Base-by-base conservation (phyloP, 2,329 filamentous ascomycete species). In the Conoideocrella luteorostrata region DNA sequence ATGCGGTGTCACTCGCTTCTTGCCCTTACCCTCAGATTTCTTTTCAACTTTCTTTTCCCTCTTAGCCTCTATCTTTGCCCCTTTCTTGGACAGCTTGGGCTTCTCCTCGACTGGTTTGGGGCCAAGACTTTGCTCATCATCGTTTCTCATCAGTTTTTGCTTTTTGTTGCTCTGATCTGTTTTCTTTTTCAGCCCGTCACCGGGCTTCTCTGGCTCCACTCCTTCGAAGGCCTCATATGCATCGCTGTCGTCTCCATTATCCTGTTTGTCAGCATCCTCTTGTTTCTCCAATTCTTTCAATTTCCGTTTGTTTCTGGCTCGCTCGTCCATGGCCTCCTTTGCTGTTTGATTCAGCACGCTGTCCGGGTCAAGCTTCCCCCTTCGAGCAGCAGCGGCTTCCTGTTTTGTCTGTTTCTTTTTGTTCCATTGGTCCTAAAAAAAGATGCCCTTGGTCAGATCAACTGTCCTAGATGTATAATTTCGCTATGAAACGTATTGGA, bases 381-480 rank as follows among this genome's bases (percentile, higher is more conserved):
- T 78, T 68, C 89, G 89, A 44, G 88, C 86, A 53, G 85, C 82
- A 49, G 81, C 80, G 47, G 87, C 87, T 65, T 95, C 78, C 64
- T 88, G 86, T 63, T 95, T 95, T 40, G 88, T 91, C 69, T 97
- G 90, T 72, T 97, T 97, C 69, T 93, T 95, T 60, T 84, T 84
- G 63, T 82, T 62, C 88, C 89, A 95, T 82, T 96, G 88, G 57
- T 93, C 86, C 88, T 95, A 58, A 49, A 52, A 40, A 11, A 43
- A 36, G 26, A 36, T 15, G 5, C n/a, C n/a, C 13, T 36, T 26
- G 22, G 34, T 45, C 24, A 45, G 43, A n/a, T 18, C n/a, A n/a
- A n/a, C n/a, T n/a, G n/a, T n/a, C n/a, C n/a, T n/a, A n/a, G n/a
- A n/a, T n/a, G 11, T 10, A 23, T 22, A 30, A 7, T 23, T 18